phyloP scores from a whole-genome alignment of 208 protist genomes.

The Angomonas ambiguus region DNA sequence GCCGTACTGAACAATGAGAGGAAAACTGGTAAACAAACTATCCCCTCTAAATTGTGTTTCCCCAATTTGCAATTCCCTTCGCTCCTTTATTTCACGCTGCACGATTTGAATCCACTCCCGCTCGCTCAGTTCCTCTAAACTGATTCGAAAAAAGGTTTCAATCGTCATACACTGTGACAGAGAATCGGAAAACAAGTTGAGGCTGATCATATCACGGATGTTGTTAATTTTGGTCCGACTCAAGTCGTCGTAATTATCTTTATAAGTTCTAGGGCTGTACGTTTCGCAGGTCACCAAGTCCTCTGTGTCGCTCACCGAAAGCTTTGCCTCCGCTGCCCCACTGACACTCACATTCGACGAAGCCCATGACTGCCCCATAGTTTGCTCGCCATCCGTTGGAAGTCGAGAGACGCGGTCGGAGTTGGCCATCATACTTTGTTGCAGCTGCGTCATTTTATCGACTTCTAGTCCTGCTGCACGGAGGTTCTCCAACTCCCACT shows the following conservation, averaged over 20 bases:
- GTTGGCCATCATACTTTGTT: conserved; percentile 18
- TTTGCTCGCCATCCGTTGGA: neutral
- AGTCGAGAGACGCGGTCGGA: conserved; percentile 2
- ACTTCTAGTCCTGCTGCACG: neutral
- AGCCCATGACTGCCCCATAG: neutral
- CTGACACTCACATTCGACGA: neutral
- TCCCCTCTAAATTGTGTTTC: conserved; percentile 23
- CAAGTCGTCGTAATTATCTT: neutral
- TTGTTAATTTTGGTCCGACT: neutral
- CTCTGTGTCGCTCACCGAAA: conserved; percentile 18
- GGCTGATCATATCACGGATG: neutral
- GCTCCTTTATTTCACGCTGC: conserved; percentile 37
- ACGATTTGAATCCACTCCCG: conserved; percentile 60
- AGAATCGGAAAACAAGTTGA: conserved; percentile 40
- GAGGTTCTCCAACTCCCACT: conserved; percentile 70
- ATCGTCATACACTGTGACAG: conserved; percentile 40
- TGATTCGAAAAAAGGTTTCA: conserved; percentile 58
- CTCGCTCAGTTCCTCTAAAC: conserved; percentile 40
- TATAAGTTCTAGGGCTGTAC: neutral
- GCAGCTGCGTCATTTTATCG: conserved; percentile 17
- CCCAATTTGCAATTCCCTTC: conserved; percentile 12
- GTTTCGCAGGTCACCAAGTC: conserved; percentile 29
- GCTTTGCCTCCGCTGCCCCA: neutral
- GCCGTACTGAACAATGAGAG: conserved; percentile 25
- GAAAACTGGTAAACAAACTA: conserved; percentile 28